phyloP scores from a whole-genome alignment of 2,329 filamentous ascomycete genomes.

The Xylariaceae sp. region DNA sequence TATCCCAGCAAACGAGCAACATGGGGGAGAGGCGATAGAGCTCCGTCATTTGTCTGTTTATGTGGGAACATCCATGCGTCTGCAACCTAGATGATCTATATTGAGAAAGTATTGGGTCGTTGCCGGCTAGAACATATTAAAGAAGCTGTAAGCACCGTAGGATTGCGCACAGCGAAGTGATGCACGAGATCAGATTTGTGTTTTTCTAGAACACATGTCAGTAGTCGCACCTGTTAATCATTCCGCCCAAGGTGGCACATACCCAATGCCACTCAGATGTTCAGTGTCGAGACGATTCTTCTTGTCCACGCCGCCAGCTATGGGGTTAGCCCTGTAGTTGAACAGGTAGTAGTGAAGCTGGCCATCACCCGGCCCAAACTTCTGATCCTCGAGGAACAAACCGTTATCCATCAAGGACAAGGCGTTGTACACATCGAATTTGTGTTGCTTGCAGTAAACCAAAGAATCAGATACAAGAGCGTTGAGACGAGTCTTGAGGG shows the following conservation, averaged over 20 bases:
- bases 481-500: constrained; percentile 77
- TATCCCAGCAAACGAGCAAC: too few species aligned
- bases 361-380: constrained; percentile 91
- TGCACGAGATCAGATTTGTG: constrained; percentile 25
- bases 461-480: constrained; percentile 78
- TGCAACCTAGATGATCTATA: too few species aligned
- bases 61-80: too few species aligned
- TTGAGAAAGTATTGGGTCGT: too few species aligned
- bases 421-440: constrained; percentile 96
- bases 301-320: constrained; percentile 78
- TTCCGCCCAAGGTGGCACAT: constrained; percentile 60
- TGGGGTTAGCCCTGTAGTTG: constrained; percentile 88
- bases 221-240: constrained; percentile 12
- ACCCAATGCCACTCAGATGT: constrained; percentile 78
- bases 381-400: constrained; percentile 87
- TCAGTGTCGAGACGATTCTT: constrained; percentile 74
- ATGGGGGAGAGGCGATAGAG: too few species aligned
- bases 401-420: constrained; percentile 91
- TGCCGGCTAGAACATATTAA: too few species aligned
- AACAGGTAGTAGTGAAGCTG: constrained; percentile 96
- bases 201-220: constrained; percentile 28
- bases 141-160: too few species aligned
- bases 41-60: too few species aligned
- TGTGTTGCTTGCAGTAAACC: constrained; percentile 75
- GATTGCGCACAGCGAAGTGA: too few species aligned